Evolutionary conservation across 2,329 filamentous ascomycete species (phyloP).

Genomic region (Apiospora kogelbergensis): DNA sequence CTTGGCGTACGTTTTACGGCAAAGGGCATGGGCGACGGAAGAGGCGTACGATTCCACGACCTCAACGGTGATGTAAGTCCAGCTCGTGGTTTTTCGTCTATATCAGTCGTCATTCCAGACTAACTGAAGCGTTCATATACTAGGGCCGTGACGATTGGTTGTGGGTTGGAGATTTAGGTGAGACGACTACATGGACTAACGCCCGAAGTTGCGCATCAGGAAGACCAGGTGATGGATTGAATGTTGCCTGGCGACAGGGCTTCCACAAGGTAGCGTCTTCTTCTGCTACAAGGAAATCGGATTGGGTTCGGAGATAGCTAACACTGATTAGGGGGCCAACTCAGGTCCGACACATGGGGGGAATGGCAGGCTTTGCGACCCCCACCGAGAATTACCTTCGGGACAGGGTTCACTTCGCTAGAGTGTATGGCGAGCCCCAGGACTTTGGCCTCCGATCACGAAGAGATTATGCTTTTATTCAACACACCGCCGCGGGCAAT

Average conservation of each 20-base stretch:
- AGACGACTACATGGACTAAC: slow-evolving; percentile 24
- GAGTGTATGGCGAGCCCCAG: slow-evolving; percentile 21
- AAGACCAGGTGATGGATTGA: slow-evolving; percentile 20
- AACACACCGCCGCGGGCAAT: slow-evolving; percentile 12
- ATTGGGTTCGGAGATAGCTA: no score
- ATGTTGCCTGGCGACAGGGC: slow-evolving; percentile 22
- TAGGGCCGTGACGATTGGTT: slow-evolving; percentile 26
- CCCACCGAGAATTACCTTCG: slow-evolving; percentile 7
- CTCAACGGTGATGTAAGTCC: slow-evolving; percentile 21
- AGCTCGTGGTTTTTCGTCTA: no score
- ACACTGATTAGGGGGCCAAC: no score
- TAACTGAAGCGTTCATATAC: no score
- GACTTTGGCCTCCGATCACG: background rate
- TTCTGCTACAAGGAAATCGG: no score
- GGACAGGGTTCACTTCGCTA: slow-evolving; percentile 24
- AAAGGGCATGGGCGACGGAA: slow-evolving; percentile 21
- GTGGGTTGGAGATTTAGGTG: slow-evolving; percentile 21
- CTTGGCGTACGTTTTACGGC: slow-evolving; percentile 25
- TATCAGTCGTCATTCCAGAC: no score
- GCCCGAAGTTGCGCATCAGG: slow-evolving; percentile 20
- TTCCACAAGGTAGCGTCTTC: no score
- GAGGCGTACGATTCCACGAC: slow-evolving; percentile 23
- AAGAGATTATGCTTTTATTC: slow-evolving; percentile 23
- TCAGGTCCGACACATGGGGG: slow-evolving; percentile 18
- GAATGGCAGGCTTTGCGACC: slow-evolving; percentile 9